phyloP scores from a whole-genome alignment of 1,284 basidiomycete species.

The Cutaneotrichosporon sp. region DNA sequence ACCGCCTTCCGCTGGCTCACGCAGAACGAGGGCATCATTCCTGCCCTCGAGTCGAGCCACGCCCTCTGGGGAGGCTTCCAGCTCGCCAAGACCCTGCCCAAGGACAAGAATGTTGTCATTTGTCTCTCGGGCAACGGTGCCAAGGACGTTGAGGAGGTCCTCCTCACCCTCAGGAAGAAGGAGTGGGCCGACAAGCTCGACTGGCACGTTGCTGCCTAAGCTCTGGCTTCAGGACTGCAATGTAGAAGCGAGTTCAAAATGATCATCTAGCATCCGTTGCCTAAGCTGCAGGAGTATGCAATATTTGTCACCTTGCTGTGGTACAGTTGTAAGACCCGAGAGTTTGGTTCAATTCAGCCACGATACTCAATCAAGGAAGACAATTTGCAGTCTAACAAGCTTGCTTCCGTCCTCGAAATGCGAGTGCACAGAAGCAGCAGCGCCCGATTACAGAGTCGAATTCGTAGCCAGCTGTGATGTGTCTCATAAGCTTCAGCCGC shows the following conservation, averaged over 20 bases:
- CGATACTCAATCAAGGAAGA: no score
- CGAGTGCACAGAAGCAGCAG: no score
- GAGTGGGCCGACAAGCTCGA: constrained; percentile 86
- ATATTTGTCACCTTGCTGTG: background rate
- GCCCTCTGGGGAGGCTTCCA: constrained; percentile 89
- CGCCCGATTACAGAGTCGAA: no score
- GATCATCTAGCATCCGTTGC: background rate
- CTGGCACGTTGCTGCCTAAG: constrained; percentile 65
- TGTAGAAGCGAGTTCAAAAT: background rate
- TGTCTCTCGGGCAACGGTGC: constrained; percentile 50
- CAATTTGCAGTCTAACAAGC: no score
- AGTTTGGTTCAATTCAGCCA: no score
- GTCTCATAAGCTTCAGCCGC: no score
- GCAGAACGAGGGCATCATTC: constrained; percentile 95
- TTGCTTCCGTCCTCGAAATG: no score
- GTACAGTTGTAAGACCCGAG: no score
- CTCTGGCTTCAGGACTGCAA: background rate
- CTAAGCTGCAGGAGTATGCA: background rate
- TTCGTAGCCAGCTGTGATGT: no score
- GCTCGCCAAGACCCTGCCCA: constrained; percentile 77
- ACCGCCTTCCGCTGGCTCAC: constrained; percentile 88
- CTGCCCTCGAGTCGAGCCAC: constrained; percentile 92
- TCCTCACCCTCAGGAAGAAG: constrained; percentile 48
- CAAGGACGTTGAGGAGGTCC: constrained; percentile 51
- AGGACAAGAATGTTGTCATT: constrained; percentile 85